phyloP scores from a whole-genome alignment of 2,329 filamentous ascomycete genomes.

The Sclerotinia spermophila region DNA sequence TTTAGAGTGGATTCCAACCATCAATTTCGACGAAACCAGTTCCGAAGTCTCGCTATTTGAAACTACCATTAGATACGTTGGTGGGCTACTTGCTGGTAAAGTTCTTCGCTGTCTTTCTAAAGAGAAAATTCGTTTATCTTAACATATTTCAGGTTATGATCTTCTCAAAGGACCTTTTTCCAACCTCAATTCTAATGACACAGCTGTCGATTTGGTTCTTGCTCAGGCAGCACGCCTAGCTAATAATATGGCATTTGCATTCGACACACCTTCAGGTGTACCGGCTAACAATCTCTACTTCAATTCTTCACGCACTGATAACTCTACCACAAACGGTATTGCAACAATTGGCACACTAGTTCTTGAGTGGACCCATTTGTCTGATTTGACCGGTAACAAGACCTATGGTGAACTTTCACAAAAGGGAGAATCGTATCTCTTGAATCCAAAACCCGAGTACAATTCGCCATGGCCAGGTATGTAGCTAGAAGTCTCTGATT shows the following conservation, averaged over 20 bases:
- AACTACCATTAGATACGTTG: conserved; percentile 85
- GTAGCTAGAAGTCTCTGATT: neutral
- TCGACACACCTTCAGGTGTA: conserved; percentile 71
- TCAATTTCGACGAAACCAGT: conserved; percentile 65
- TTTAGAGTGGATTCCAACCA: conserved; percentile 63
- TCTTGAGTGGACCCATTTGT: conserved; percentile 79
- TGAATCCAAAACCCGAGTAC: conserved; percentile 59
- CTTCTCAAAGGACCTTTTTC: conserved; percentile 65
- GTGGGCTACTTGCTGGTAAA: conserved; percentile 70
- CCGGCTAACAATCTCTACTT: conserved; percentile 68
- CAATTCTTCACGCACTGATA: conserved; percentile 48
- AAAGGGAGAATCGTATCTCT: conserved; percentile 65
- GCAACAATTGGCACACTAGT: conserved; percentile 76
- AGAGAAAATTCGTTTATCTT: conserved; percentile 8
- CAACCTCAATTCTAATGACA: conserved; percentile 44
- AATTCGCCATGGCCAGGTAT: conserved; percentile 66
- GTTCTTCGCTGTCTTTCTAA: conserved; percentile 28
- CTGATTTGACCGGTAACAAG: conserved; percentile 66
- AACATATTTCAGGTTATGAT: conserved; percentile 53
- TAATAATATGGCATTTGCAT: conserved; percentile 71
- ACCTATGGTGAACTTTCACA: conserved; percentile 65
- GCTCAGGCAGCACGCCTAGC: conserved; percentile 65
- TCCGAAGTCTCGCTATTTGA: conserved; percentile 73
- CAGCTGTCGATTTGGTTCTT: conserved; percentile 55
- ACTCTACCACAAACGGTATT: conserved; percentile 60